Percentiles rank a stretch among this genome's conserved stretches.
Conservation (phyloP, 768 basidiomycete genomes). For the Kwoniella europaea region DNA sequence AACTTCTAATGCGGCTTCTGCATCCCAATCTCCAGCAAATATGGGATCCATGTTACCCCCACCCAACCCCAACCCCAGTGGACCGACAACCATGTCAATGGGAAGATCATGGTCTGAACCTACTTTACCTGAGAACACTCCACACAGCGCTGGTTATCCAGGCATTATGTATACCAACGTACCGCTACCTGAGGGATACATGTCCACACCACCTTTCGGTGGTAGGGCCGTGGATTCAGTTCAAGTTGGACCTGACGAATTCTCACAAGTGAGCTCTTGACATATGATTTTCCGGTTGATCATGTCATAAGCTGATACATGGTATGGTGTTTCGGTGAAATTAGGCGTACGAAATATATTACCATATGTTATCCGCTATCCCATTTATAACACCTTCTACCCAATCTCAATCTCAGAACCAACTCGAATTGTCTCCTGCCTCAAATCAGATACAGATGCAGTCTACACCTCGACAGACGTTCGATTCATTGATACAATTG, state of each 20-base stretch:
- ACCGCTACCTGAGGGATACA: conserved; percentile 25
- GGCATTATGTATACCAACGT: conserved; percentile 26
- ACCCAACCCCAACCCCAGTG: not conserved
- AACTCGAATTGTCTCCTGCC: not conserved
- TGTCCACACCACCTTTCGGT: conserved; percentile 3
- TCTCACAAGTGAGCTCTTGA: conserved; percentile 29
- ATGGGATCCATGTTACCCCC: conserved; percentile 5
- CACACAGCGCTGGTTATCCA: conserved; percentile 26
- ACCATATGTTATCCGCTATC: conserved; percentile 17
- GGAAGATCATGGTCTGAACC: conserved; percentile 18
- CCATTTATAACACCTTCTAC: conserved; percentile 10
- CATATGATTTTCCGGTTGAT: not conserved
- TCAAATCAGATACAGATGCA: not conserved
- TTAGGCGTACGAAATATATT: conserved; percentile 21
- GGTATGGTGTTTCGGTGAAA: not conserved
- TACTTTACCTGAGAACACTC: conserved; percentile 8
- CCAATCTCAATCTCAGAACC: no score
- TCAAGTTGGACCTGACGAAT: conserved; percentile 27
- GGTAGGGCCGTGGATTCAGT: conserved; percentile 13
- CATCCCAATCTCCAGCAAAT: conserved; percentile 6
- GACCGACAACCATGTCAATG: not conserved
- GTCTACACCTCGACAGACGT: conserved; percentile 10
- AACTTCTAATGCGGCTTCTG: not conserved
- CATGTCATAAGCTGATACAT: not conserved
- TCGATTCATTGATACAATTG: conserved; percentile 20